A percentile compares a stretch with the other conserved stretches of the same genome.
These are phyloP conservation scores for Miscanthus sacchariflorus DNA, from an alignment of 202 grass and related monocot genomes.

Conservation along the genomic window DNA sequence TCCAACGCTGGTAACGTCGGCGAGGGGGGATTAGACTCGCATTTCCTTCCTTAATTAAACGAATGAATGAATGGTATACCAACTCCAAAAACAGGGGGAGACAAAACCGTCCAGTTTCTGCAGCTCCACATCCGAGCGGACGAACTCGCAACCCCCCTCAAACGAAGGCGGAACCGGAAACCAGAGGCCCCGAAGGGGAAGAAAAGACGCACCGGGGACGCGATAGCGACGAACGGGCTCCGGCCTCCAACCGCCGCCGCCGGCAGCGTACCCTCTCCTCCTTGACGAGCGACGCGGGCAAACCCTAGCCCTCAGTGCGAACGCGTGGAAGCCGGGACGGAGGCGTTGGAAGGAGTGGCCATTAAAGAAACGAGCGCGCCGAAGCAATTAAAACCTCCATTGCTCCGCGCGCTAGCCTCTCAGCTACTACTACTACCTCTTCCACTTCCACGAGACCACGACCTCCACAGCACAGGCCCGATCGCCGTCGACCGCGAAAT, in stretches of 20 bases:
- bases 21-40: conserved; percentile 38
- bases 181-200: neutral
- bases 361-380: conserved; percentile 54
- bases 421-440: conserved; percentile 15
- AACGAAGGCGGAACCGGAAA: conserved; percentile 2
- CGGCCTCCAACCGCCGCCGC: neutral
- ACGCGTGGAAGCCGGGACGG: conserved; percentile 18
- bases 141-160: neutral
- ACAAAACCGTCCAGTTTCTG: conserved; percentile 1
- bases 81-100: neutral
- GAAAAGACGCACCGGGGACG: conserved; percentile 40
- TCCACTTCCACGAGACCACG: neutral
- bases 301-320: conserved; percentile 44
- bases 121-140: neutral
- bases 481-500: conserved; percentile 17
- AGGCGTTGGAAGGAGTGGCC: conserved; percentile 45
- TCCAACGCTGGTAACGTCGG: neutral
- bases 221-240: conserved; percentile 8
- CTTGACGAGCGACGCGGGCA: neutral
- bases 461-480: neutral
- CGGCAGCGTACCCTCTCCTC: neutral
- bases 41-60: conserved; percentile 36
- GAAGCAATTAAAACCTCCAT: conserved; percentile 64
- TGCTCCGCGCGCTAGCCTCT: conserved; percentile 33
- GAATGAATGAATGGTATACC: neutral